These are phyloP conservation scores for Pyricularia sp. DNA, from an alignment of 2,329 filamentous ascomycete genomes.

Conservation along the genomic window DNA sequence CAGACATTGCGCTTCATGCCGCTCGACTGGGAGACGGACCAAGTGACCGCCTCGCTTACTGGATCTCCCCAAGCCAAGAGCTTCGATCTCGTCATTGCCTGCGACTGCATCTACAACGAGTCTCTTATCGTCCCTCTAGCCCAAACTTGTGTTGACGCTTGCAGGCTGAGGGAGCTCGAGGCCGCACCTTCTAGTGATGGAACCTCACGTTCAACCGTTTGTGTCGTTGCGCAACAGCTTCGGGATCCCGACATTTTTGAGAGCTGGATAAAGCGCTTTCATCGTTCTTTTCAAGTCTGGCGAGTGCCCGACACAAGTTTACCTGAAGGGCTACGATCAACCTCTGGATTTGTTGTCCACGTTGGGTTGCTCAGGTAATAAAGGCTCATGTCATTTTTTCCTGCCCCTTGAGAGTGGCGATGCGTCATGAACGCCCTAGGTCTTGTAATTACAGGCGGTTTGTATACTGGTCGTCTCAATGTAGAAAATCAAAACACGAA, in stretches of 20 bases:
- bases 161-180: conserved; percentile 35
- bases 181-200: conserved; percentile 5
- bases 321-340: conserved; percentile 42
- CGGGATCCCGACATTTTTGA: conserved; percentile 77
- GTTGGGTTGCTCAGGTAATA: conserved; percentile 44
- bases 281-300: conserved; percentile 59
- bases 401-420: neutral
- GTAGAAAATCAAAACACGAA: neutral
- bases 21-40: conserved; percentile 73
- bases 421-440: neutral
- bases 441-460: neutral
- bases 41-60: conserved; percentile 31
- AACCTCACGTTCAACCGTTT: conserved; percentile 43
- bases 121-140: conserved; percentile 70
- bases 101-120: conserved; percentile 94
- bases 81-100: conserved; percentile 68
- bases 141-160: conserved; percentile 66
- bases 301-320: conserved; percentile 54
- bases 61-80: conserved; percentile 22
- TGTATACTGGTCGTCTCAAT: neutral
- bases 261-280: conserved; percentile 60
- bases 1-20: conserved; percentile 29
- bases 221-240: conserved; percentile 79
- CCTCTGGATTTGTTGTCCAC: conserved; percentile 72
- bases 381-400: neutral